phyloP scores from a whole-genome alignment of 2,329 filamentous ascomycete genomes.

The Pseudocercospora fuligena region DNA sequence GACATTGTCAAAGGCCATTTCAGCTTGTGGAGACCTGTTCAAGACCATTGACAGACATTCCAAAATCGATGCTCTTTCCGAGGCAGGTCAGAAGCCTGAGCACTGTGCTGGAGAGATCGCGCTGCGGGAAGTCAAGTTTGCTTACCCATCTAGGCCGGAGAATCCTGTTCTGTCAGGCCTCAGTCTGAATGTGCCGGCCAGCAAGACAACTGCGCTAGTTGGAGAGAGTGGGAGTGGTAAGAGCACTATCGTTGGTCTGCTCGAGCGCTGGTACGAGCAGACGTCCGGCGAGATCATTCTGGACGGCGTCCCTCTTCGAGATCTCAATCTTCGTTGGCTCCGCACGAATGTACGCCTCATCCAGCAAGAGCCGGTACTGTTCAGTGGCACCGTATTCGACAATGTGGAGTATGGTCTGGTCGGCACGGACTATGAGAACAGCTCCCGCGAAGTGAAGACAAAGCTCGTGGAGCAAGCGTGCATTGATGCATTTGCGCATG shows the following conservation, averaged over 20 bases:
- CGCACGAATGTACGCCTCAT: constrained; percentile 31
- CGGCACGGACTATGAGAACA: constrained; percentile 23
- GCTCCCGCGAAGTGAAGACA: constrained; percentile 30
- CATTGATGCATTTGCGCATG: constrained; percentile 38
- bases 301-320: constrained; percentile 35
- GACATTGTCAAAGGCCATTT: constrained; percentile 47
- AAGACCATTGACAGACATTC: constrained; percentile 47
- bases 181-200: constrained; percentile 43
- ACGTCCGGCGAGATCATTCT: constrained; percentile 35
- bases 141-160: constrained; percentile 62
- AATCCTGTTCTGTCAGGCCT: constrained; percentile 43
- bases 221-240: constrained; percentile 46
- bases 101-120: constrained; percentile 55
- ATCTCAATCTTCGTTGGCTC: constrained; percentile 38
- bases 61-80: constrained; percentile 43
- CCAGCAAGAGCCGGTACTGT: constrained; percentile 13
- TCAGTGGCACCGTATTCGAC: neutral
- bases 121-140: constrained; percentile 69
- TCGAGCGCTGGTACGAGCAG: constrained; percentile 41
- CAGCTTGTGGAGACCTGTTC: constrained; percentile 48
- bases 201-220: constrained; percentile 52
- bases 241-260: constrained; percentile 41
- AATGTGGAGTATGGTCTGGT: constrained; percentile 11
- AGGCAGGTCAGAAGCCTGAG: constrained; percentile 27
- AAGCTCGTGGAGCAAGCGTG: constrained; percentile 40